phyloP scores from a whole-genome alignment of 768 basidiomycete species.

The Phlebiopsis flavidoalba region DNA sequence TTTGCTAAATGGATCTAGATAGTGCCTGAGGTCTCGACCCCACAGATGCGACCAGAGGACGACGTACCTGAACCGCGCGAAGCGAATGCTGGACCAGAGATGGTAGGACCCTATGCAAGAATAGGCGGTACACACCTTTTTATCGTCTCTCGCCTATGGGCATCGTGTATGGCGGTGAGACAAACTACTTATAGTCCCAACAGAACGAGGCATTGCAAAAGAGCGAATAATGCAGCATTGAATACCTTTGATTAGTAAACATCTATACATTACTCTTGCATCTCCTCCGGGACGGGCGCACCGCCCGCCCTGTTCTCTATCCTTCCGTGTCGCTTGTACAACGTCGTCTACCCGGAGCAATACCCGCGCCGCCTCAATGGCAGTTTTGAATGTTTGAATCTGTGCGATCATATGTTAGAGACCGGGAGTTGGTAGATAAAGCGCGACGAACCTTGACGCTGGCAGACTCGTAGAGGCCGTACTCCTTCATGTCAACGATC shows the following conservation, averaged over 20 bases:
- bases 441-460: slow-evolving; percentile 62
- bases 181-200: no score
- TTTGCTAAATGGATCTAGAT: no score
- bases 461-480: slow-evolving; percentile 92
- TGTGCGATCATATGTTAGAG: slow-evolving; percentile 19
- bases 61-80: no score
- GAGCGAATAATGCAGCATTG: background rate
- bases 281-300: background rate
- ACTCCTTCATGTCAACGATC: slow-evolving; percentile 91
- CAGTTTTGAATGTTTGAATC: slow-evolving; percentile 96
- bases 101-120: no score
- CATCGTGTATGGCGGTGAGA: no score
- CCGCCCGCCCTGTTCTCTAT: slow-evolving; percentile 39
- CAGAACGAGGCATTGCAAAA: background rate
- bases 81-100: no score
- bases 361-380: slow-evolving; percentile 93
- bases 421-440: background rate
- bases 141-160: no score
- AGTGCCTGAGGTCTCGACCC: no score
- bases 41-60: no score
- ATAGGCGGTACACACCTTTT: no score
- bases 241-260: background rate
- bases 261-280: slow-evolving; percentile 3
- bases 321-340: slow-evolving; percentile 82
- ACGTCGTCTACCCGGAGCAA: slow-evolving; percentile 92